Evolutionary conservation across 495 filamentous ascomycete genomes (phyloP).

Genomic region (Penicillium alfredii): DNA sequence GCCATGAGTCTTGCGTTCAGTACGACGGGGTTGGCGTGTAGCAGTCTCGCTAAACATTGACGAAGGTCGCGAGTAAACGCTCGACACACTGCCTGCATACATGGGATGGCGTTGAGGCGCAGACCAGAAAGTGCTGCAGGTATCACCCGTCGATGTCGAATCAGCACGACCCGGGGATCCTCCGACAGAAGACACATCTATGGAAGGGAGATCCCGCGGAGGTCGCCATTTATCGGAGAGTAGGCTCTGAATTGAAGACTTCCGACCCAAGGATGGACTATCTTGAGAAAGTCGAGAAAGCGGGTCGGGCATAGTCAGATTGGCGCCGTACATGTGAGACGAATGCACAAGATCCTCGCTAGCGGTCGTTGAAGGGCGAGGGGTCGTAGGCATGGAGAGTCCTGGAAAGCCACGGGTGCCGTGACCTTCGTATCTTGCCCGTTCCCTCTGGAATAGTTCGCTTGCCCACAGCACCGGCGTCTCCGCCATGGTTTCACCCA

Average conservation of each 20-base stretch:
- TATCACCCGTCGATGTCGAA: slow-evolving; percentile 65
- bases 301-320: slow-evolving; percentile 40
- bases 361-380: slow-evolving; percentile 47
- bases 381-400: slow-evolving; percentile 34
- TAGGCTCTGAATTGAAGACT: slow-evolving; percentile 57
- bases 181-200: slow-evolving; percentile 49
- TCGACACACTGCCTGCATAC: slow-evolving; percentile 54
- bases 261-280: slow-evolving; percentile 30
- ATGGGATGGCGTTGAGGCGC: slow-evolving; percentile 61
- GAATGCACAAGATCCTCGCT: slow-evolving; percentile 42
- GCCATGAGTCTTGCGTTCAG: slow-evolving; percentile 38
- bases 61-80: slow-evolving; percentile 43
- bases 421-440: slow-evolving; percentile 65
- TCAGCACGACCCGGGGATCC: slow-evolving; percentile 50
- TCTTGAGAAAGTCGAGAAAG: slow-evolving; percentile 33
- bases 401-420: slow-evolving; percentile 41
- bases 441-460: slow-evolving; percentile 77
- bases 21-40: slow-evolving; percentile 27
- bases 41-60: slow-evolving; percentile 41
- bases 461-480: slow-evolving; percentile 91
- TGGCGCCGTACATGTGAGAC: slow-evolving; percentile 23
- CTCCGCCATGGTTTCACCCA: slow-evolving; percentile 79
- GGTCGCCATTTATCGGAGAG: slow-evolving; percentile 59
- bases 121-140: slow-evolving; percentile 82
- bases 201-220: slow-evolving; percentile 36